Evolutionary conservation across 306 rosid species (phyloP).

Genomic region (Sicyos baderoa): DNA sequence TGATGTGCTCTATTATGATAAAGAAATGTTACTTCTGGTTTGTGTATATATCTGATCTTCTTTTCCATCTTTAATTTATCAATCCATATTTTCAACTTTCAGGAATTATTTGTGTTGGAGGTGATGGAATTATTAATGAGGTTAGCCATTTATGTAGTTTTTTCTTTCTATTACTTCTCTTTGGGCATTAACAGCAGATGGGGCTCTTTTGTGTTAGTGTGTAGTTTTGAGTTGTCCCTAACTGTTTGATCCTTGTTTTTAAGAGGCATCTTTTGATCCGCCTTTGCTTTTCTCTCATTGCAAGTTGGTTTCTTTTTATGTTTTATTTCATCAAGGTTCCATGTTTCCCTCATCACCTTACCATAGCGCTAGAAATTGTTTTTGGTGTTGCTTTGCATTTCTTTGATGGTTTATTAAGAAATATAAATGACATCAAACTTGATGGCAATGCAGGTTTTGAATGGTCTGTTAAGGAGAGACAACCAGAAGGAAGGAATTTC

Average conservation of each 20-base stretch:
- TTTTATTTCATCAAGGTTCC: not conserved
- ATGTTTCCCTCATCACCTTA: not conserved
- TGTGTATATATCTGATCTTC: conserved; percentile 20
- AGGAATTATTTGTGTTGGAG: conserved; percentile 98
- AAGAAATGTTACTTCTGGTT: conserved; percentile 20
- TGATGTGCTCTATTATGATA: conserved; percentile 18
- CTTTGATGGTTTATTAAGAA: not conserved
- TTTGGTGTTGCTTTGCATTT: not conserved
- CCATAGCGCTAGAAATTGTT: not conserved
- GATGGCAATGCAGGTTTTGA: conserved; percentile 66
- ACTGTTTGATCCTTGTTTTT: not conserved
- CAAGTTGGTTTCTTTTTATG: not conserved
- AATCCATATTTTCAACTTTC: conserved; percentile 21
- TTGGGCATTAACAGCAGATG: not conserved
- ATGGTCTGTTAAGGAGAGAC: conserved; percentile 88
- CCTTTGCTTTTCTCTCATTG: not conserved
- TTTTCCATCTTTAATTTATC: conserved; percentile 19
- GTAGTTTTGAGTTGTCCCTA: not conserved
- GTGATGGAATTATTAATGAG: conserved; percentile 99
- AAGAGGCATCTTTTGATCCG: not conserved
- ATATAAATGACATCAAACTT: conserved; percentile 9
- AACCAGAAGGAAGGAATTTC: conserved; percentile 98
- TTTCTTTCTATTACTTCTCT: conserved; percentile 17
- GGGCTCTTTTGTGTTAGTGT: not conserved
- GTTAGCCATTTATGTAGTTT: conserved; percentile 32